These are phyloP conservation scores for Magnusiomyces suaveolens DNA, from an alignment of 1,139 yeast genomes.

Conservation along the genomic window DNA sequence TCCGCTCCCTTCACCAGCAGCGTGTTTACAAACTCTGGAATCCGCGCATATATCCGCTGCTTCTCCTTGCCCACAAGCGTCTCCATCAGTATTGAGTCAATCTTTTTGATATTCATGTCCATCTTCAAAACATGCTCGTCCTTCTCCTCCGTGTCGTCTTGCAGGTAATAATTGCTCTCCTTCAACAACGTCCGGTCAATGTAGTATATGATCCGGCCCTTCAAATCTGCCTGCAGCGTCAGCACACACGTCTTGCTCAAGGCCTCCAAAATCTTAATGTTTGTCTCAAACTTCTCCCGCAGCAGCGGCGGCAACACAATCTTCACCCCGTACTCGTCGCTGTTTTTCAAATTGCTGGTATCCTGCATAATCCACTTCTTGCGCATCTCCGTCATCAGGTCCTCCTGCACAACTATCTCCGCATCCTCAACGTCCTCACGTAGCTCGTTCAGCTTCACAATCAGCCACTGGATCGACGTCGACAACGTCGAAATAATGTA, in stretches of 20 bases:
- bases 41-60: constrained; percentile 38
- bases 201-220: constrained; percentile 53
- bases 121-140: constrained; percentile 49
- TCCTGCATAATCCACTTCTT: constrained; percentile 29
- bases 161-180: constrained; percentile 34
- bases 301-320: constrained; percentile 32
- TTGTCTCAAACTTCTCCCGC: constrained; percentile 40
- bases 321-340: constrained; percentile 13
- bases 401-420: constrained; percentile 8
- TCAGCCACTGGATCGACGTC: constrained; percentile 13
- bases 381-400: constrained; percentile 15
- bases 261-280: constrained; percentile 38
- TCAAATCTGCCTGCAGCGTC: constrained; percentile 55
- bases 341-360: neutral
- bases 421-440: neutral
- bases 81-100: constrained; percentile 36
- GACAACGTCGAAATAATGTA: constrained; percentile 12
- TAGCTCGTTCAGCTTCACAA: constrained; percentile 8
- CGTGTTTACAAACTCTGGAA: constrained; percentile 48
- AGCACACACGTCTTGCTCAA: constrained; percentile 44
- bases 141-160: constrained; percentile 51
- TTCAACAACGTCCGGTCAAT: constrained; percentile 39
- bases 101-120: constrained; percentile 48
- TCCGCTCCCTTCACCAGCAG: constrained; percentile 53
- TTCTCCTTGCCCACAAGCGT: constrained; percentile 27